A percentile compares a stretch with the other conserved stretches of the same genome.
These are phyloP conservation scores for Fusarium napiforme DNA, from an alignment of 2,329 filamentous ascomycete species.

Conservation along the genomic window DNA sequence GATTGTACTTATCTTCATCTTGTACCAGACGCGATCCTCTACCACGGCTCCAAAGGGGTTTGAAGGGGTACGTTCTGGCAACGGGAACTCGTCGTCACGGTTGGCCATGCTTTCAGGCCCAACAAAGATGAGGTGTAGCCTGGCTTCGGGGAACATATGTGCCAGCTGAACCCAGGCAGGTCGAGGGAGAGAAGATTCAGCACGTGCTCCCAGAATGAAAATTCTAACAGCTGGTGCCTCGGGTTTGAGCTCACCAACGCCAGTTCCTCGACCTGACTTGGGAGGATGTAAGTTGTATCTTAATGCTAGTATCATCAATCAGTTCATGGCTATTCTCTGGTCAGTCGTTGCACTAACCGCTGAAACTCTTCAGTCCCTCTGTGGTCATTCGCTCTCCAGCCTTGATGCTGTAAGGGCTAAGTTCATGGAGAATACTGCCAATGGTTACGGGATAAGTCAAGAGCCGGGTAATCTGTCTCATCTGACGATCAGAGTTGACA, in stretches of 20 bases:
- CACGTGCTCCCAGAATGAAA: slow-evolving; percentile 93
- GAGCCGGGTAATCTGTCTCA: slow-evolving; percentile 92
- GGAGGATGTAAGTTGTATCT: slow-evolving; percentile 95
- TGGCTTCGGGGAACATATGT: slow-evolving; percentile 93
- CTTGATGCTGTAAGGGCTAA: slow-evolving; percentile 90
- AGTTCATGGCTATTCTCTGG: background rate
- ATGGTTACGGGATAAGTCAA: slow-evolving; percentile 95
- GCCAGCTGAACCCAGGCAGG: slow-evolving; percentile 93
- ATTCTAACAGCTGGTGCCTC: slow-evolving; percentile 89
- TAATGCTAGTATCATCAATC: slow-evolving; percentile 67
- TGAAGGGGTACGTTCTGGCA: slow-evolving; percentile 82
- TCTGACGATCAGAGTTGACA: slow-evolving; percentile 87
- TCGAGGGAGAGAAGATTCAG: slow-evolving; percentile 95
- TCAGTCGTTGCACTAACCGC: slow-evolving; percentile 68
- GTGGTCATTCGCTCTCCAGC: slow-evolving; percentile 79
- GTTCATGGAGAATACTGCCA: slow-evolving; percentile 89
- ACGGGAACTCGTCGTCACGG: slow-evolving; percentile 90
- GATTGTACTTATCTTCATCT: slow-evolving; percentile 96
- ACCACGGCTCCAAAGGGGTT: slow-evolving; percentile 96
- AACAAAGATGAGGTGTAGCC: slow-evolving; percentile 92
- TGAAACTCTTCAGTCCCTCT: slow-evolving; percentile 93
- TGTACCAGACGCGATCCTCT: slow-evolving; percentile 87
- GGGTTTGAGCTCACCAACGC: slow-evolving; percentile 82
- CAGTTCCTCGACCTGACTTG: slow-evolving; percentile 76
- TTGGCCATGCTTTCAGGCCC: slow-evolving; percentile 96